Conservation (phyloP, 352 stramenopile genomes). For the Elongisporangium senticosum region DNA sequence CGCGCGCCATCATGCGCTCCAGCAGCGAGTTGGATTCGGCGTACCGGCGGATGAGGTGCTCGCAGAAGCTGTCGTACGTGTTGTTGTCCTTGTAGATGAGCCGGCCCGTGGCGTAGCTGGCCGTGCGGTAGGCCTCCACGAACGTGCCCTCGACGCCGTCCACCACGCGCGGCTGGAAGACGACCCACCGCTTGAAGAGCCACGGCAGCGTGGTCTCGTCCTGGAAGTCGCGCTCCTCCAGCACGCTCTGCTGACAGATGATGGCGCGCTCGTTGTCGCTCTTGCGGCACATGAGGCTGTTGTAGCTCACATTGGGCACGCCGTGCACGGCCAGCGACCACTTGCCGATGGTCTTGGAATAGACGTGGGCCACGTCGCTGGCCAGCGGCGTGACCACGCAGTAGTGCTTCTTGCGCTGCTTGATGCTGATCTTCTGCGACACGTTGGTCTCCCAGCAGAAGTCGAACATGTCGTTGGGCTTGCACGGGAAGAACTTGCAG, state of each 20-base stretch:
- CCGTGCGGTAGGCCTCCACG: constrained; percentile 78
- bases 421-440: constrained; percentile 67
- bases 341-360: constrained; percentile 80
- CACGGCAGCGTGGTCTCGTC: constrained; percentile 76
- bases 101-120: constrained; percentile 74
- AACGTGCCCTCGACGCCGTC: constrained; percentile 73
- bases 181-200: constrained; percentile 86
- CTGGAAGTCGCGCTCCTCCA: constrained; percentile 79
- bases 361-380: constrained; percentile 72
- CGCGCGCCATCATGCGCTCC: constrained; percentile 79
- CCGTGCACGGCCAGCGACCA: constrained; percentile 81
- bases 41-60: constrained; percentile 83
- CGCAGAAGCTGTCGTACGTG: constrained; percentile 87
- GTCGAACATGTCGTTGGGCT: constrained; percentile 70
- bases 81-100: constrained; percentile 88
- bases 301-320: constrained; percentile 84
- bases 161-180: constrained; percentile 67
- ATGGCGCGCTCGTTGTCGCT: constrained; percentile 53
- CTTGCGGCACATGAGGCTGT: constrained; percentile 68
- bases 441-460: constrained; percentile 87
- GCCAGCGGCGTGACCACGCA: constrained; percentile 71
- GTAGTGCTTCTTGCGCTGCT: constrained; percentile 78
- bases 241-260: constrained; percentile 81
- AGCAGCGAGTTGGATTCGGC: constrained; percentile 79
- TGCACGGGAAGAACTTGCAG: constrained; percentile 82